Conservation (phyloP, 345 rosid species). For the Lagerstroemia speciosa region DNA sequence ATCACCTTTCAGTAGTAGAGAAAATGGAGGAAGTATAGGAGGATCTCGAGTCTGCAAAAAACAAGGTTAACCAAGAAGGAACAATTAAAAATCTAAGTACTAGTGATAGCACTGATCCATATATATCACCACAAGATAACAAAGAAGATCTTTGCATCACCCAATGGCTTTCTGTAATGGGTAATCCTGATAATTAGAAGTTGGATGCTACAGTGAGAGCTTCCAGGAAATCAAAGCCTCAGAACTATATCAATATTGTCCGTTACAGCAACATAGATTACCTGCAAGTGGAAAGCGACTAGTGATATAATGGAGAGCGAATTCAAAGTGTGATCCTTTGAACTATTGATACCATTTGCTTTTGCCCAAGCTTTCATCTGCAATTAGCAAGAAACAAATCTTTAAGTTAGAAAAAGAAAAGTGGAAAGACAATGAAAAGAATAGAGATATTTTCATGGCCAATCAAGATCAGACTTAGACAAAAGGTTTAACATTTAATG, state of each 20-base stretch:
- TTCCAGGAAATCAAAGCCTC: background rate
- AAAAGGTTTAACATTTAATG: background rate
- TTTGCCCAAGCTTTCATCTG: slow-evolving; percentile 54
- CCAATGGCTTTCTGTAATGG: background rate
- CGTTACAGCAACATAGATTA: slow-evolving; percentile 6
- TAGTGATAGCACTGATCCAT: background rate
- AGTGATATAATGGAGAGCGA: slow-evolving; percentile 41
- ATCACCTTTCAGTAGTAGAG: slow-evolving; percentile 40
- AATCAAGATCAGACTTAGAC: background rate
- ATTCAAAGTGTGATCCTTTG: slow-evolving; percentile 31
- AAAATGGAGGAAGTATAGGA: slow-evolving; percentile 54
- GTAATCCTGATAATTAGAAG: background rate
- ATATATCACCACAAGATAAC: background rate
- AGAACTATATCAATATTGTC: background rate
- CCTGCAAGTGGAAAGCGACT: slow-evolving; percentile 55
- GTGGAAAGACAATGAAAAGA: background rate
- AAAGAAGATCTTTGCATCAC: background rate
- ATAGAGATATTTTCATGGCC: background rate
- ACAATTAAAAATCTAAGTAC: background rate
- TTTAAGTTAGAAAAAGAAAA: background rate
- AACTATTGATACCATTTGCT: slow-evolving; percentile 38
- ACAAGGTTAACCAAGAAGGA: background rate
- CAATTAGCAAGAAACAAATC: slow-evolving; percentile 4
- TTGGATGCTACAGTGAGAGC: background rate
- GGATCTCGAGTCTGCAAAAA: slow-evolving; percentile 43